These are phyloP conservation scores for Orbilia oligospora DNA, from an alignment of 2,329 filamentous ascomycete species.

Conservation along the genomic window DNA sequence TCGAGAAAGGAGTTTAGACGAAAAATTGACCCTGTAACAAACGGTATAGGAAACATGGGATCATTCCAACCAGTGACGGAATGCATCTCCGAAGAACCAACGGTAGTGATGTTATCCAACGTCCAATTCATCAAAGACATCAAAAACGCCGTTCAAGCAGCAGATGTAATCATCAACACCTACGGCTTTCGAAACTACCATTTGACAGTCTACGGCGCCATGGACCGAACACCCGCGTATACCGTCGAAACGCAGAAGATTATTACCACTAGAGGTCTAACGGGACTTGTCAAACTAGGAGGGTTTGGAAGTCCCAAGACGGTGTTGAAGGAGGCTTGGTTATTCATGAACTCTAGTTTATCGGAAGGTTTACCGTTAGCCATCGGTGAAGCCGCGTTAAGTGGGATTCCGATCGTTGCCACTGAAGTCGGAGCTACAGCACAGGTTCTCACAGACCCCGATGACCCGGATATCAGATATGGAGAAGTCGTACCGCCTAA, in stretches of 20 bases:
- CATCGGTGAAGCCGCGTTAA: constrained; percentile 73
- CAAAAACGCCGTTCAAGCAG: constrained; percentile 75
- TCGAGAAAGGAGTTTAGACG: constrained; percentile 73
- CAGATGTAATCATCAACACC: constrained; percentile 76
- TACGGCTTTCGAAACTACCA: constrained; percentile 77
- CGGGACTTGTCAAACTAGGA: constrained; percentile 70
- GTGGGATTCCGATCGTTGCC: constrained; percentile 72
- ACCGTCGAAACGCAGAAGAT: constrained; percentile 74
- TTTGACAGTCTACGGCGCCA: constrained; percentile 75
- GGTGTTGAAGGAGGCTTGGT: constrained; percentile 73
- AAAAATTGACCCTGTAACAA: constrained; percentile 77
- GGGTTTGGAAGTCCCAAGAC: constrained; percentile 73
- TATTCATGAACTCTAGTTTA: constrained; percentile 74
- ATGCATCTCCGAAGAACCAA: constrained; percentile 74
- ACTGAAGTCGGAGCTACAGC: constrained; percentile 73
- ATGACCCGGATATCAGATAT: constrained; percentile 70
- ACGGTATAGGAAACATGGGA: constrained; percentile 76
- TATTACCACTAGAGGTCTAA: constrained; percentile 72
- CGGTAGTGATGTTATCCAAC: constrained; percentile 77
- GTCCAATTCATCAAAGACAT: constrained; percentile 75
- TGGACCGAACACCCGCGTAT: constrained; percentile 75
- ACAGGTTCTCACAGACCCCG: constrained; percentile 72
- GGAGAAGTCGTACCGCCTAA: constrained; percentile 77
- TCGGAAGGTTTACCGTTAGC: constrained; percentile 73
- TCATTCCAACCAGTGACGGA: constrained; percentile 75